phyloP scores from a whole-genome alignment of 345 rosid species.

The Kernera saxatilis region DNA sequence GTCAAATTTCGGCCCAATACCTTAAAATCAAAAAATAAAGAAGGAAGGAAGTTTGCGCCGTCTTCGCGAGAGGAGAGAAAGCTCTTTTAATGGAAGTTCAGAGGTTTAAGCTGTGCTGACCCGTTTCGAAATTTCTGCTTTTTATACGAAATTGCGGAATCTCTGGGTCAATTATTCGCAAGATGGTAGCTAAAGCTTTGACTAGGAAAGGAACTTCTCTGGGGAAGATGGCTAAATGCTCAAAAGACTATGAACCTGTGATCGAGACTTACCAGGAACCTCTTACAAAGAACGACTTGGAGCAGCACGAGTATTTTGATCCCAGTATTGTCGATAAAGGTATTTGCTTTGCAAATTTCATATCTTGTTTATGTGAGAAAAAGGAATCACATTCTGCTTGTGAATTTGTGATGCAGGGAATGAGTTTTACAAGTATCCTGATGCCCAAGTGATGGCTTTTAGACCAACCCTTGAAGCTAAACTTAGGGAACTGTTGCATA shows the following conservation, averaged over 20 bases:
- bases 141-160: too few relatives aligned
- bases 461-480: conserved; percentile 37
- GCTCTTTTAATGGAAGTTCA: too few relatives aligned
- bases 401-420: too few relatives aligned
- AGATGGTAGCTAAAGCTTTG: conserved; percentile 92
- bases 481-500: conserved; percentile 57
- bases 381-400: too few relatives aligned
- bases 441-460: conserved; percentile 24
- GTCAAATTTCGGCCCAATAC: too few relatives aligned
- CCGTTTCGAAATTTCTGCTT: too few relatives aligned
- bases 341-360: conserved; percentile 4
- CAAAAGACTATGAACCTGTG: conserved; percentile 79
- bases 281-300: conserved; percentile 91
- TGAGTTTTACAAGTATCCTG: too few relatives aligned
- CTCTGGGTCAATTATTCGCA: too few relatives aligned
- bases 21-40: too few relatives aligned
- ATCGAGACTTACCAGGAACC: conserved; percentile 95
- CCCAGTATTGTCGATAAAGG: conserved; percentile 87
- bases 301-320: conserved; percentile 82
- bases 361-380: neutral
- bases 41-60: too few relatives aligned
- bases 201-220: conserved; percentile 90
- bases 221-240: conserved; percentile 65
- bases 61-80: too few relatives aligned
- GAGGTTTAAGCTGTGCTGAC: too few relatives aligned